Conservation (phyloP, 176 grass and related monocot species). For the Juncus inflexus region DNA sequence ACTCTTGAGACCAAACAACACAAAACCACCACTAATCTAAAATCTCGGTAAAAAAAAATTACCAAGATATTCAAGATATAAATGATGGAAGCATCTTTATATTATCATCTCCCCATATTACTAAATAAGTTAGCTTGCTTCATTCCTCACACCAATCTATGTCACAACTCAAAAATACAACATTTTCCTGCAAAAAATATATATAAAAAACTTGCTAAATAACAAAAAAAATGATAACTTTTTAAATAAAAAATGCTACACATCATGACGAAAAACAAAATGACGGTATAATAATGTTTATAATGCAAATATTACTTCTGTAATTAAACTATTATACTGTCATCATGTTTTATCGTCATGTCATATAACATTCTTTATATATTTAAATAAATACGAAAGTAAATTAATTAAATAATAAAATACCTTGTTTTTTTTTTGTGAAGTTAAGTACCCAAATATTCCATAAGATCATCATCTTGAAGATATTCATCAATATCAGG, state of each 20-base stretch:
- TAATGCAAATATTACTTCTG: too few species aligned
- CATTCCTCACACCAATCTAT: slow-evolving; percentile 2
- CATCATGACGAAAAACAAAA: too few species aligned
- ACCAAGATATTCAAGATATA: slow-evolving; percentile 1
- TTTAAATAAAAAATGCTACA: not conserved
- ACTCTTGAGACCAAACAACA: not conserved
- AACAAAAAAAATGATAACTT: slow-evolving; percentile 22
- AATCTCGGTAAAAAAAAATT: slow-evolving; percentile 20
- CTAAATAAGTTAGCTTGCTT: slow-evolving; percentile 5
- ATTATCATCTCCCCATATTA: not conserved
- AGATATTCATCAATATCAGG: slow-evolving; percentile 79
- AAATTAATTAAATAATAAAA: slow-evolving; percentile 14
- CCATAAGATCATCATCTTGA: slow-evolving; percentile 93
- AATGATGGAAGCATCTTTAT: slow-evolving; percentile 1
- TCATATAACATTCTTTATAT: too few species aligned
- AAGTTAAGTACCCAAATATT: slow-evolving; percentile 91
- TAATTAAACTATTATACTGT: too few species aligned
- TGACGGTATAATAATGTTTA: slow-evolving; percentile 7
- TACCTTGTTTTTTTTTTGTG: slow-evolving; percentile 7
- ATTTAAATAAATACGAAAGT: not conserved
- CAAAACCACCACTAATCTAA: slow-evolving; percentile 1
- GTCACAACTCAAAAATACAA: slow-evolving; percentile 18
- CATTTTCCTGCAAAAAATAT: slow-evolving; percentile 15
- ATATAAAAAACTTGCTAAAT: slow-evolving; percentile 29
- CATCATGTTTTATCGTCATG: too few species aligned